phyloP scores from a whole-genome alignment of 2,329 filamentous ascomycete genomes.

The Nemania serpens region DNA sequence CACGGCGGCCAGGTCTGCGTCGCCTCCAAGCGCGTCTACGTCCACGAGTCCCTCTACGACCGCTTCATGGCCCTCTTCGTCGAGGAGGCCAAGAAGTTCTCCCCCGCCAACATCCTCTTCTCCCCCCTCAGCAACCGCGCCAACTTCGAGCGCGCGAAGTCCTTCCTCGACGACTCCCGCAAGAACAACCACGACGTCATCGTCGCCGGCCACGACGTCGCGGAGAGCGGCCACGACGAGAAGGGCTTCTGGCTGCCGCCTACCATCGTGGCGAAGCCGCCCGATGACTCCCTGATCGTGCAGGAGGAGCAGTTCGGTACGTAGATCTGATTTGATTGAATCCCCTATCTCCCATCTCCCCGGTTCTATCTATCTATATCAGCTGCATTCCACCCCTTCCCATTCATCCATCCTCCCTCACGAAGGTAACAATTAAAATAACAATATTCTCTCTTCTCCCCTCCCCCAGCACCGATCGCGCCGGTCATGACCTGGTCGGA shows the following conservation, averaged over 20 bases:
- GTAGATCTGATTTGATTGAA: slow-evolving; percentile 15
- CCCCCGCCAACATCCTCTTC: slow-evolving; percentile 48
- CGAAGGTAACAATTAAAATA: background rate
- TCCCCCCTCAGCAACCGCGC: slow-evolving; percentile 68
- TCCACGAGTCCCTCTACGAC: slow-evolving; percentile 64
- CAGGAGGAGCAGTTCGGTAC: slow-evolving; percentile 64
- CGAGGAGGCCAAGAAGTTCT: slow-evolving; percentile 51
- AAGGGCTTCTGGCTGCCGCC: slow-evolving; percentile 63
- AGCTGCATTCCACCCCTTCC: background rate
- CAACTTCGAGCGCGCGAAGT: slow-evolving; percentile 65
- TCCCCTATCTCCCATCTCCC: no score
- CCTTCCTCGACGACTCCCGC: slow-evolving; percentile 60
- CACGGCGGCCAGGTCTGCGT: slow-evolving; percentile 62
- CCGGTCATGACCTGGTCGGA: slow-evolving; percentile 65
- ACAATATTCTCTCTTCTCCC: no score
- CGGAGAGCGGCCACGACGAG: slow-evolving; percentile 27
- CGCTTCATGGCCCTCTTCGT: slow-evolving; percentile 52
- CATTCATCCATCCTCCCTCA: no score
- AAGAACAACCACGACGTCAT: slow-evolving; percentile 58
- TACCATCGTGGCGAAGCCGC: slow-evolving; percentile 62
- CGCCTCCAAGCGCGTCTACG: slow-evolving; percentile 62
- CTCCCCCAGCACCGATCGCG: slow-evolving; percentile 59
- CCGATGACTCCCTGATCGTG: slow-evolving; percentile 59
- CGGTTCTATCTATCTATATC: background rate
- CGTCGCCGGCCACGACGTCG: slow-evolving; percentile 50